Conservation (phyloP, 2,329 filamentous ascomycete species). For the Aspergillus caelatus region DNA sequence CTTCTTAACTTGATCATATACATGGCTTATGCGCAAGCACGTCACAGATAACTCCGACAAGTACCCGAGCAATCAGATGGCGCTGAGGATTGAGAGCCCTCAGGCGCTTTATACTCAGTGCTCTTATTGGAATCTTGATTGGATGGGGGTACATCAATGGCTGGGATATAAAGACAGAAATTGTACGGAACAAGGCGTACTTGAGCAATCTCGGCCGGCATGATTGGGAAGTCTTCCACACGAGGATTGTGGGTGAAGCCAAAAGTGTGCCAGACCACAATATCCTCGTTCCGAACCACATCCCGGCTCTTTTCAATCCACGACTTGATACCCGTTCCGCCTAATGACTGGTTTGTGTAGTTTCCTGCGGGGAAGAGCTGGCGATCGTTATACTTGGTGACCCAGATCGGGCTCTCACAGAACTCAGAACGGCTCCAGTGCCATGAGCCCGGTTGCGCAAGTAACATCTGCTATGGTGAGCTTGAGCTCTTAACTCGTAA, state of each 20-base stretch:
- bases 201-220: slow-evolving; percentile 61
- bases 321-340: slow-evolving; percentile 28
- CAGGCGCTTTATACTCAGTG: not conserved
- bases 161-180: slow-evolving; percentile 55
- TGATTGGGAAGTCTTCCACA: slow-evolving; percentile 68
- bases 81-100: not conserved
- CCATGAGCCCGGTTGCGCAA: slow-evolving; percentile 53
- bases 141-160: slow-evolving; percentile 49
- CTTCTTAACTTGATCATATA: not conserved
- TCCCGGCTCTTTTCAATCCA: slow-evolving; percentile 20
- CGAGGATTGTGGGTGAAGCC: slow-evolving; percentile 66
- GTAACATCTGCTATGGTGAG: slow-evolving; percentile 49
- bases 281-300: slow-evolving; percentile 28
- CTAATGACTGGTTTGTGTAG: slow-evolving; percentile 53
- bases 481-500: not conserved
- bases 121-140: slow-evolving; percentile 43
- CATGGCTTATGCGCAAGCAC: not conserved
- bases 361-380: slow-evolving; percentile 53
- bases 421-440: slow-evolving; percentile 55
- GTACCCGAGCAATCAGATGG: not conserved
- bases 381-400: slow-evolving; percentile 53
- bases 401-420: slow-evolving; percentile 54
- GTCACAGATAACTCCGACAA: not conserved
- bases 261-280: slow-evolving; percentile 43
- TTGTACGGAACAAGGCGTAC: slow-evolving; percentile 54